These are phyloP conservation scores for Wallacemonas collosoma DNA, from an alignment of 208 protist genomes.

Conservation along the genomic window DNA sequence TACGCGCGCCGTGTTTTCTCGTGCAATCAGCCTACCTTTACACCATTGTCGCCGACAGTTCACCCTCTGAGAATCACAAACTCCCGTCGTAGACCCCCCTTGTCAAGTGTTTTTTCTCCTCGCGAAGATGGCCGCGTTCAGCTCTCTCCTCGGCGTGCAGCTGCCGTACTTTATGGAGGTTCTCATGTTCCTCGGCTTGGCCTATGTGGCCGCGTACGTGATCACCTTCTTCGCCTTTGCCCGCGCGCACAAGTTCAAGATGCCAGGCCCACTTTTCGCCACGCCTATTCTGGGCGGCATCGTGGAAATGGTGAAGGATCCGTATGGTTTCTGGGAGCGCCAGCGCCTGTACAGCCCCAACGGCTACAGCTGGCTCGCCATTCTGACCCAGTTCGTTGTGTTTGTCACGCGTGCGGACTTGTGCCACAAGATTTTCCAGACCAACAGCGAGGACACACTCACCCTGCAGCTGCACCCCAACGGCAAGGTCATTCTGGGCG, in stretches of 20 bases:
- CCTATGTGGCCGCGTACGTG: constrained; percentile 55
- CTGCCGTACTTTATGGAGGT: constrained; percentile 70
- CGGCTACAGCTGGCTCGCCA: constrained; percentile 82
- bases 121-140: constrained; percentile 68
- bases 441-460: constrained; percentile 73
- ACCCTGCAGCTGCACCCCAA: constrained; percentile 85
- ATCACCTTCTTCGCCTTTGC: constrained; percentile 72
- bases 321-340: constrained; percentile 81
- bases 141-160: constrained; percentile 61
- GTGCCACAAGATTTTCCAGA: constrained; percentile 84
- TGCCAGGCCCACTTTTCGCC: constrained; percentile 60
- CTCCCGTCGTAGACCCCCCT: too few species aligned
- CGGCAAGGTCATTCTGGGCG: constrained; percentile 81
- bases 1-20: too few species aligned
- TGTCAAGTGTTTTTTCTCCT: background rate
- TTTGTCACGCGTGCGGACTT: constrained; percentile 78
- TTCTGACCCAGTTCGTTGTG: constrained; percentile 76
- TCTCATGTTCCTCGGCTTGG: constrained; percentile 47
- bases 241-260: constrained; percentile 72
- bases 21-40: too few species aligned
- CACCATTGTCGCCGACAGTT: too few species aligned
- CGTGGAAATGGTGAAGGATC: constrained; percentile 78
- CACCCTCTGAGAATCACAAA: too few species aligned
- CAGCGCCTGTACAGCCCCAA: constrained; percentile 71
- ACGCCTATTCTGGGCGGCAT: constrained; percentile 70